Base-by-base conservation (phyloP, 2,329 filamentous ascomycete species). In the Penicillium rolfsii region DNA sequence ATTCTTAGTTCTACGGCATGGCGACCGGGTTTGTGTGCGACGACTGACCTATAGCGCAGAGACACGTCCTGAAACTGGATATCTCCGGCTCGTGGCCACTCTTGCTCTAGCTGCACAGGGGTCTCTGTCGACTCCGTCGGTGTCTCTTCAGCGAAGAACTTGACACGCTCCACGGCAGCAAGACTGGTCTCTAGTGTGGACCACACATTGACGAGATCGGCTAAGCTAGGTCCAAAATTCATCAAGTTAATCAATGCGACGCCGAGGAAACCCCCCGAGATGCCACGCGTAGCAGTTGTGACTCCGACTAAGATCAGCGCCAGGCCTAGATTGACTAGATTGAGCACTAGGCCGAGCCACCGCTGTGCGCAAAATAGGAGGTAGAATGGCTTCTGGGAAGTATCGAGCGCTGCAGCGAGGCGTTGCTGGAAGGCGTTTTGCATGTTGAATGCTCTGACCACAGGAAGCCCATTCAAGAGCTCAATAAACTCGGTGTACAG, bases 11-110 rank as follows among this genome's bases (percentile, higher is more conserved):
- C 16, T 46, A 26, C 43, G 43, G 43, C 43, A 24, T 46, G n/a
- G 43, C 7, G 22, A 12, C 22, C 16, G 43, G 43, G n/a, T 12
- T 46, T 6, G 19, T 24, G n/a, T 46, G 43, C 36, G 16, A 38
- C 5, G 19, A 6, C 43, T 46, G 43, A 46, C 43, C 43, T 26
- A 46, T 46, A 46, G n/a, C 43, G 43, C 24, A 46, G 43, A 46
- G 43, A 46, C 43, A 49, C 46, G 16, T 49, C 24, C 24, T 30
- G 46, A 19, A 49, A 49, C 19, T 49, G 46, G 46, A 49, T 49
- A 6, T 6, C 16, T 26, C 46, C 46, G 19, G 22, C 24, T 1
- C 7, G 19, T 49, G 46, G 46, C 46, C 46, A 49, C 14, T 12
- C 14, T 19, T 14, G 16, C 19, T 46, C 24, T 2, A 30, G 46